Percentiles rank a stretch among this genome's conserved stretches.
phyloP scores from a whole-genome alignment of 2,329 filamentous ascomycete genomes.

The Bipolaris sorokiniana region DNA sequence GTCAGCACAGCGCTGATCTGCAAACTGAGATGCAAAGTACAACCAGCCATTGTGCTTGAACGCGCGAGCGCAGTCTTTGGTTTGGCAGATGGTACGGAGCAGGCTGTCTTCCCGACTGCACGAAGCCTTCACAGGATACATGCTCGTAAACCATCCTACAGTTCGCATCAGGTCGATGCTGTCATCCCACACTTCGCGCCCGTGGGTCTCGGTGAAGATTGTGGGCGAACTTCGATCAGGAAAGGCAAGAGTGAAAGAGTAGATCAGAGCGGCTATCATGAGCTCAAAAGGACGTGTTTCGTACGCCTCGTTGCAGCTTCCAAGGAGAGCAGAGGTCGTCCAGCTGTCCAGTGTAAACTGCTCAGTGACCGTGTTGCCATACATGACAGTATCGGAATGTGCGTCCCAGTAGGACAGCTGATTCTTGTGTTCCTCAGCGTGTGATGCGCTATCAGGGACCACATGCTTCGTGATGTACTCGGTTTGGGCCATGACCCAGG shows the following conservation, averaged over 20 bases:
- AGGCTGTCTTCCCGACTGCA: conserved; percentile 52
- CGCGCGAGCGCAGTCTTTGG: conserved; percentile 56
- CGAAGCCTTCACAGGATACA: conserved; percentile 32
- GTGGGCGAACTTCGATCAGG: conserved; percentile 54
- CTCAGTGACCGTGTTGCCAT: neutral
- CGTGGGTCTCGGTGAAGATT: conserved; percentile 28
- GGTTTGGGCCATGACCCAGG: neutral
- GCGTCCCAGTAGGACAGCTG: conserved; percentile 28
- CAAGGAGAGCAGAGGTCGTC: conserved; percentile 17
- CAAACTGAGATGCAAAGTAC: conserved; percentile 51
- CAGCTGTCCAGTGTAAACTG: conserved; percentile 13
- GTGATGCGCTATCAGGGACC: neutral
- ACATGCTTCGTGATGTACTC: neutral
- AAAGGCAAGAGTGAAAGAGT: conserved; percentile 57
- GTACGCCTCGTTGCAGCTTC: conserved; percentile 49
- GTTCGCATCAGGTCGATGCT: conserved; percentile 30
- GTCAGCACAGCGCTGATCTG: conserved; percentile 13
- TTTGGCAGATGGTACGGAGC: conserved; percentile 12
- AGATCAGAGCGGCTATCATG: conserved; percentile 28
- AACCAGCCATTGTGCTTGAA: conserved; percentile 53
- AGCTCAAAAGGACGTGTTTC: conserved; percentile 54
- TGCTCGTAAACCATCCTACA: conserved; percentile 33
- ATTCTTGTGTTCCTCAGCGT: neutral
- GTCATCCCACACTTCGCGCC: conserved; percentile 39
- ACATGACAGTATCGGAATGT: neutral